Percentiles rank a stretch among this genome's conserved stretches.
phyloP scores from a whole-genome alignment of 2,329 filamentous ascomycete species.

The Dryadomyces quercivorus region DNA sequence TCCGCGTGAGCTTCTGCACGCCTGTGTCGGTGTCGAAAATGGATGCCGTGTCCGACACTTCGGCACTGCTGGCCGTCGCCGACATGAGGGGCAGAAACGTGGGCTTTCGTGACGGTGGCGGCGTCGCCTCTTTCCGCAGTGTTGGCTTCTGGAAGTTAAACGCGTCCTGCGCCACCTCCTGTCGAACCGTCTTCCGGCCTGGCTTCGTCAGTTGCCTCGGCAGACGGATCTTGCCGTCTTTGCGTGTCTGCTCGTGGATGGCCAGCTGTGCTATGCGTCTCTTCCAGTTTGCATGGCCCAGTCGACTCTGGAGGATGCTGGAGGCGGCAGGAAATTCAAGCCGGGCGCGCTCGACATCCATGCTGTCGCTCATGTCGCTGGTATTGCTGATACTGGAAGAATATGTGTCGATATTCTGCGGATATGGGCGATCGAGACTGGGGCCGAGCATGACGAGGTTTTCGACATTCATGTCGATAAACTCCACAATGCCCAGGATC shows the following conservation, averaged over 20 bases:
- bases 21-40: slow-evolving; percentile 4
- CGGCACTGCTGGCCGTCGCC: slow-evolving; percentile 3
- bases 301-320: slow-evolving; percentile 7
- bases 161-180: slow-evolving; percentile 9
- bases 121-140: not conserved
- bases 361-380: slow-evolving; percentile 6
- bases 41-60: slow-evolving; percentile 5
- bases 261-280: slow-evolving; percentile 8
- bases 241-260: slow-evolving; percentile 4
- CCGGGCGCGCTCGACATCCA: slow-evolving; percentile 9
- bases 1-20: not conserved
- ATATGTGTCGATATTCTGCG: slow-evolving; percentile 8
- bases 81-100: slow-evolving; percentile 7
- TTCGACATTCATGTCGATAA: slow-evolving; percentile 3
- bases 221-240: slow-evolving; percentile 3
- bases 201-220: not conserved
- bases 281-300: slow-evolving; percentile 10
- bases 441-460: slow-evolving; percentile 9
- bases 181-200: slow-evolving; percentile 1
- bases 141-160: slow-evolving; percentile 11
- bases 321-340: slow-evolving; percentile 8
- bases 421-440: slow-evolving; percentile 9
- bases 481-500: not conserved
- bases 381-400: slow-evolving; percentile 8
- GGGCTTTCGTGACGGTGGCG: not conserved